Base-by-base conservation (phyloP, 2,329 filamentous ascomycete genomes). In the Diaporthe batatas region DNA sequence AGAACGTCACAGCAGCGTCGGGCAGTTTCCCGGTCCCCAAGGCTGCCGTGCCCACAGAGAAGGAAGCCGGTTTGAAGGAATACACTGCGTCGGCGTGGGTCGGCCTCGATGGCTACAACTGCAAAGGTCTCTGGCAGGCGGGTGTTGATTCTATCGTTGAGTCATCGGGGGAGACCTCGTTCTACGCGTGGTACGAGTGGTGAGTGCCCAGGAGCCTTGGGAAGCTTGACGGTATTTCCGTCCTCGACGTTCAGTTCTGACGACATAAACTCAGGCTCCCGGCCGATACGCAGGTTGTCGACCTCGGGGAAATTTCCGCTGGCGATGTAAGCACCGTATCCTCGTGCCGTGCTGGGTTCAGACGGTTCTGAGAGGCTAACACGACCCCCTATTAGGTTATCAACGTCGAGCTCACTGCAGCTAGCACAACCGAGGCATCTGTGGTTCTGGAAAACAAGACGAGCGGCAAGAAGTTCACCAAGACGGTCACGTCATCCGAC, bases 1-100 rank as follows among this genome's bases (percentile, higher is more conserved):
- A 82, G 25, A 79, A 80, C 21, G 88, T 89, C 34, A 84, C 84
- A 5, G 72, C 54, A 6, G 72, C 65, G 25, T 68, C 59, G 51
- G 88, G 84, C 42, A 83, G 84, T 12, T 87, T 90, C 79, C 86
- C 82, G 1, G 85, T 90, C 7, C 65, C 64, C 25, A 83, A 82
- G 0, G 86, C 87, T 7, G 81, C 81, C 18, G 77, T 82, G 11
- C 82, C 85, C 3, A 79, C 78, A 16, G 81, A 81, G 29, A 81
- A 80, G 18, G 79, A 77, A 32, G 79, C 80, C 16, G 79, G 78
- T 23, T 78, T 77, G 32, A 78, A 72, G 5, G 29, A 81, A 29
- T 85, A 87, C 75, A 84, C 85, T 49, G 86, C 84, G 23, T 85
- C 86, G 2, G 87, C 87, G 6, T 90, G 88, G 89, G 88, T 91